phyloP scores from a whole-genome alignment of 23 red algal genomes.

The Gracilaria gracilis region DNA sequence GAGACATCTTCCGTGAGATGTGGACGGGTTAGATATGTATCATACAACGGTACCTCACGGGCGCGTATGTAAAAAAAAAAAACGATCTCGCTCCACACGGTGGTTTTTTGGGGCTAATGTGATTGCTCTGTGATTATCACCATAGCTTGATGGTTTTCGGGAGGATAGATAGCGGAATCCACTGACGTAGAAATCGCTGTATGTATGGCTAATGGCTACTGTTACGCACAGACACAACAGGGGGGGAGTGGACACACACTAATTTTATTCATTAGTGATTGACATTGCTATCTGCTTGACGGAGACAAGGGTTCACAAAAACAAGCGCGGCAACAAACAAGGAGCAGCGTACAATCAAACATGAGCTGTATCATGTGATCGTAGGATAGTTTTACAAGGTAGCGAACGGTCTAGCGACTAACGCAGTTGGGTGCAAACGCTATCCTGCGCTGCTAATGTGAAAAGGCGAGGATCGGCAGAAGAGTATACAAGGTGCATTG shows the following conservation, averaged over 20 bases:
- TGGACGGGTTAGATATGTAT: too few relatives aligned
- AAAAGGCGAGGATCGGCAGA: not conserved
- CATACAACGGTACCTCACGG: too few relatives aligned
- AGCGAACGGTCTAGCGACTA: not conserved
- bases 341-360: not conserved
- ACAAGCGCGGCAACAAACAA: not conserved
- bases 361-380: not conserved
- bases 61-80: too few relatives aligned
- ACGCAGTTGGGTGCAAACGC: too few relatives aligned
- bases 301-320: not conserved
- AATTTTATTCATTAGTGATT: too few relatives aligned
- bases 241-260: not conserved
- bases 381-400: conserved; percentile 2
- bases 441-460: not conserved
- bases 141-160: not conserved
- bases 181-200: not conserved
- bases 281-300: too few relatives aligned
- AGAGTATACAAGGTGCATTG: not conserved
- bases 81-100: too few relatives aligned
- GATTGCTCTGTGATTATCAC: not conserved
- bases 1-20: conserved; percentile 3
- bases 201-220: not conserved
- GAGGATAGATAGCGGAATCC: too few relatives aligned
- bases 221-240: not conserved
- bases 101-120: not conserved